phyloP scores from a whole-genome alignment of 768 basidiomycete genomes.

The Brasilioporus rufonigricans region DNA sequence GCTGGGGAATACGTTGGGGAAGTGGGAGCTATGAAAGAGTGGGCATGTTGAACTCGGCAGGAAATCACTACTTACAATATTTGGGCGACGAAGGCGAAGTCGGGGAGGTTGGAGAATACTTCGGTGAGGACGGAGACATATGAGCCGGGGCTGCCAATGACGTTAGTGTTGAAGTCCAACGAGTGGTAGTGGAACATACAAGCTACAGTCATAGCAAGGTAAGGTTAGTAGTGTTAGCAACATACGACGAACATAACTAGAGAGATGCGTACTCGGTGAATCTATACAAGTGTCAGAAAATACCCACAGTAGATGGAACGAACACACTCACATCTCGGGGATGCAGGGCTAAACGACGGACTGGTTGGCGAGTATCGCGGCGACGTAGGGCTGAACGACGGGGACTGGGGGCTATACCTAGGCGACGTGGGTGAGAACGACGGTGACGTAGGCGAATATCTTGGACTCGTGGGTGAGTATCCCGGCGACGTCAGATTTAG shows the following conservation, averaged over 20 bases:
- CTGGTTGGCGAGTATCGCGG: conserved; percentile 88
- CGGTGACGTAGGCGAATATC: conserved; percentile 83
- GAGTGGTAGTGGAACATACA: conserved; percentile 45
- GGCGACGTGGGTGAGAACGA: conserved; percentile 86
- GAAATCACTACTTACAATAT: conserved; percentile 61
- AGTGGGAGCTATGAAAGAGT: conserved; percentile 60
- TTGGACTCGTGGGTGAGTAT: conserved; percentile 65
- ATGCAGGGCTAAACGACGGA: conserved; percentile 90
- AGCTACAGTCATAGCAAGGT: conserved; percentile 39
- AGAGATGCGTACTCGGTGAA: conserved; percentile 68
- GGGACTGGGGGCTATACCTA: conserved; percentile 84
- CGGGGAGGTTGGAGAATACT: conserved; percentile 93
- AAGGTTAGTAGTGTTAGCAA: conserved; percentile 23
- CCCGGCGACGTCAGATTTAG: conserved; percentile 81
- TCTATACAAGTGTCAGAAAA: conserved; percentile 40
- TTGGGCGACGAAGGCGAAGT: conserved; percentile 89
- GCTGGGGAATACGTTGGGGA: conserved; percentile 88
- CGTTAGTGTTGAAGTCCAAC: conserved; percentile 2
- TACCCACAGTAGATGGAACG: neutral
- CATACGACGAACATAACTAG: neutral
- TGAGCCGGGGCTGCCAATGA: conserved; percentile 62
- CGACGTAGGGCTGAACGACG: conserved; percentile 87
- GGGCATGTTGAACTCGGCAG: conserved; percentile 2
- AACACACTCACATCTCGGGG: conserved; percentile 72
- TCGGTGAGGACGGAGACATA: conserved; percentile 87